Percentiles rank a stretch among this genome's conserved stretches.
These are phyloP conservation scores for Mycena sp. DNA, from an alignment of 1,284 basidiomycete species.

Conservation along the genomic window DNA sequence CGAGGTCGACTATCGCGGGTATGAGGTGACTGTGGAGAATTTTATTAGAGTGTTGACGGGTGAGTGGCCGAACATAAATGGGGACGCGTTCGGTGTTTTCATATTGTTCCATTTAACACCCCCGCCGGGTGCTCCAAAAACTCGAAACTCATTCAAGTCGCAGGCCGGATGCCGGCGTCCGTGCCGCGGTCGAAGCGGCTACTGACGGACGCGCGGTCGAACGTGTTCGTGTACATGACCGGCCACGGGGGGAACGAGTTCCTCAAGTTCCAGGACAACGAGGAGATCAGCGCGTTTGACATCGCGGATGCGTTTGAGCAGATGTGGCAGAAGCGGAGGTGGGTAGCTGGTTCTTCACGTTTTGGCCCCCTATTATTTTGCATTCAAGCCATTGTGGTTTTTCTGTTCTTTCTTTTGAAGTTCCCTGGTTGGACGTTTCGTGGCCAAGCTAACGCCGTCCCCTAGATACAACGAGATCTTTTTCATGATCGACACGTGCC, in stretches of 20 bases:
- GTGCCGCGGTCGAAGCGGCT: slow-evolving; percentile 93
- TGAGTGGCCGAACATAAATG: too few relatives aligned
- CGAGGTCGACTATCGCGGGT: slow-evolving; percentile 97
- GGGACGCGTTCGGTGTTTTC: too few relatives aligned
- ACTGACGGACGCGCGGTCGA: slow-evolving; percentile 90
- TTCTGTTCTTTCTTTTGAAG: too few relatives aligned
- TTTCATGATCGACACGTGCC: slow-evolving; percentile 99
- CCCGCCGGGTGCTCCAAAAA: too few relatives aligned
- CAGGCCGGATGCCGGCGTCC: slow-evolving; percentile 77
- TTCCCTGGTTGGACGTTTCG: too few relatives aligned
- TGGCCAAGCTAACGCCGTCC: too few relatives aligned
- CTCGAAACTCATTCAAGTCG: not conserved
- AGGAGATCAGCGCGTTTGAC: slow-evolving; percentile 97
- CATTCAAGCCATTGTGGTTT: too few relatives aligned
- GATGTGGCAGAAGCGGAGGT: slow-evolving; percentile 98
- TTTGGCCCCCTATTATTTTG: not conserved
- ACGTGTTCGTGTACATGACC: slow-evolving; percentile 98
- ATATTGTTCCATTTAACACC: too few relatives aligned
- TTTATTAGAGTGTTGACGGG: slow-evolving; percentile 92
- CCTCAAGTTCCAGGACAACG: slow-evolving; percentile 98
- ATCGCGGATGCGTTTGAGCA: slow-evolving; percentile 97
- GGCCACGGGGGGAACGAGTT: slow-evolving; percentile 99
- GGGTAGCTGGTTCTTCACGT: slow-evolving; percentile 34
- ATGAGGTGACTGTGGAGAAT: slow-evolving; percentile 98
- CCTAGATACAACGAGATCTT: slow-evolving; percentile 94